These are phyloP conservation scores for Xylariaceae sp. DNA, from an alignment of 2,329 filamentous ascomycete genomes.

Conservation along the genomic window DNA sequence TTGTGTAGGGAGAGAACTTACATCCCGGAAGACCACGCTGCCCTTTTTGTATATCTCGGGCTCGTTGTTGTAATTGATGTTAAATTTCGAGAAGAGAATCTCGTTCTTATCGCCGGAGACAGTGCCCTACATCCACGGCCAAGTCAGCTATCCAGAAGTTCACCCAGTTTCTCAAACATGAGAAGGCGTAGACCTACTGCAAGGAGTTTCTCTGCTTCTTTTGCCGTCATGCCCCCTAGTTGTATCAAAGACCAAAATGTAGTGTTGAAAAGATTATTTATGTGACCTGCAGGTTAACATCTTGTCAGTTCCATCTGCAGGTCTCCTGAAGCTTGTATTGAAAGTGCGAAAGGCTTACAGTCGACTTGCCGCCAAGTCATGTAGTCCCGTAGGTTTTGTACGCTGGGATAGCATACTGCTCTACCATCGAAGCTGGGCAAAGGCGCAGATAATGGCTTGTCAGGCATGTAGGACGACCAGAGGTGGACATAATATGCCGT, in stretches of 20 bases:
- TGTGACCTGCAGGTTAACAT: no score
- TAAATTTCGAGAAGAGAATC: slow-evolving; percentile 82
- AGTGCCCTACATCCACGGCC: slow-evolving; percentile 59
- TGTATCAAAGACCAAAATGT: slow-evolving; percentile 90
- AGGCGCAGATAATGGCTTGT: slow-evolving; percentile 65
- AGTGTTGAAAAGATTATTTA: slow-evolving; percentile 98
- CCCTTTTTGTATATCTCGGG: slow-evolving; percentile 90
- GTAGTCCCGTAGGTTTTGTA: slow-evolving; percentile 83
- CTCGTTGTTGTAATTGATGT: slow-evolving; percentile 98
- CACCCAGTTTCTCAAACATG: no score
- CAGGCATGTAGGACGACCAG: slow-evolving; percentile 74
- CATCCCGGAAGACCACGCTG: slow-evolving; percentile 81
- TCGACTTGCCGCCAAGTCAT: slow-evolving; percentile 97
- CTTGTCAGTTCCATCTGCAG: no score
- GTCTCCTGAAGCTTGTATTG: neutral
- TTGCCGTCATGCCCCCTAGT: slow-evolving; percentile 67
- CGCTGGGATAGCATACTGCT: slow-evolving; percentile 82
- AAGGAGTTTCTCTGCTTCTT: slow-evolving; percentile 76
- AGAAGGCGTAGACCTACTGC: slow-evolving; percentile 48
- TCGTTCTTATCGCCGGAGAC: slow-evolving; percentile 89
- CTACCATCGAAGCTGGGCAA: slow-evolving; percentile 90
- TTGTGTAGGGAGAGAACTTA: slow-evolving; percentile 36
- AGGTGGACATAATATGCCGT: slow-evolving; percentile 83
- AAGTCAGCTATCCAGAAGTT: neutral
- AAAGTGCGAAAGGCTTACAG: slow-evolving; percentile 56